Evolutionary conservation across 768 basidiomycete genomes (phyloP).

Genomic region (Lactarius quietus): DNA sequence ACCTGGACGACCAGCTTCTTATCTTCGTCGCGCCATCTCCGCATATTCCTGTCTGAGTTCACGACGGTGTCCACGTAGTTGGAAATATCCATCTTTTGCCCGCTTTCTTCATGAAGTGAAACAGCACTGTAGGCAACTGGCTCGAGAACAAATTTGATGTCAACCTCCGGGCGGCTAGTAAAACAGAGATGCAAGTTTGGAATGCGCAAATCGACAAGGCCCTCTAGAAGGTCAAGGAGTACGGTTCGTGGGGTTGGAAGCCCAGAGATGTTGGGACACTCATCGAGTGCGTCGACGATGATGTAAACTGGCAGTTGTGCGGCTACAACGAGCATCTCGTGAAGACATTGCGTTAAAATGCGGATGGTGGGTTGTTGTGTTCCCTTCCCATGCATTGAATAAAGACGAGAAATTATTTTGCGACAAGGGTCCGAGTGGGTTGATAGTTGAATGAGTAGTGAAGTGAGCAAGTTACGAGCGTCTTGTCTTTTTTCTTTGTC

Average conservation of each 20-base stretch:
- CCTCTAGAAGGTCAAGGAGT: background rate
- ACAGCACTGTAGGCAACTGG: background rate
- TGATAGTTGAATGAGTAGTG: background rate
- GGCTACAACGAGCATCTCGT: background rate
- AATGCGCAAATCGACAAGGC: background rate
- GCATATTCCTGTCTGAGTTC: background rate
- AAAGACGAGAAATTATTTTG: background rate
- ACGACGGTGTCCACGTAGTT: background rate
- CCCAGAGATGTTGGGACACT: too few relatives aligned
- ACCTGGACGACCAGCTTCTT: too few relatives aligned
- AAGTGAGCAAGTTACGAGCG: background rate
- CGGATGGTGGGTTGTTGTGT: background rate
- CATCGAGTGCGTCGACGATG: too few relatives aligned
- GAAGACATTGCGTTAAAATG: background rate
- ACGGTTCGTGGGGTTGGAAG: background rate
- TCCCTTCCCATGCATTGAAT: background rate
- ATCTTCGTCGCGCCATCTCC: too few relatives aligned
- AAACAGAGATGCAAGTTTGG: too few relatives aligned
- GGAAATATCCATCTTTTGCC: background rate
- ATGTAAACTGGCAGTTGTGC: too few relatives aligned
- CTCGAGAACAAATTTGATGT: background rate
- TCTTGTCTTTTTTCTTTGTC: background rate
- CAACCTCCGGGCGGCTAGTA: background rate
- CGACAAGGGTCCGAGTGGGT: background rate
- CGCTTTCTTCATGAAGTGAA: too few relatives aligned